Percentiles rank a stretch among this genome's conserved stretches.
phyloP scores from a whole-genome alignment of 2,329 filamentous ascomycete species.

The Penicillium sp. region DNA sequence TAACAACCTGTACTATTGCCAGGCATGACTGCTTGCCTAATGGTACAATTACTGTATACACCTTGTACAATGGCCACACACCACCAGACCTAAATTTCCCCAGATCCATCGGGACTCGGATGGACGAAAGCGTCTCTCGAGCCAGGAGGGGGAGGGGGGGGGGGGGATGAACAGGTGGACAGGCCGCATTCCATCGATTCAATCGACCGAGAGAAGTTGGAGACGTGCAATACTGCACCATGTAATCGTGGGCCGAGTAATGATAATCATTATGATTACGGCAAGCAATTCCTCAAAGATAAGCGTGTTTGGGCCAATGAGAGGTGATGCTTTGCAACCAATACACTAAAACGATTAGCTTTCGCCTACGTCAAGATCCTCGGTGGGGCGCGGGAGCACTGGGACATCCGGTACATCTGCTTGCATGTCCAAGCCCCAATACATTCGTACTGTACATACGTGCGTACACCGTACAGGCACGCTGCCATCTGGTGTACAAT shows the following conservation, averaged over 20 bases:
- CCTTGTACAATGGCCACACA: not conserved
- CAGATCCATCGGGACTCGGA: not conserved
- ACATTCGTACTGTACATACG: too few relatives aligned
- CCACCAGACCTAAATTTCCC: not conserved
- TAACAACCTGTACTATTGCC: too few relatives aligned
- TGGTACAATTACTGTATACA: not conserved
- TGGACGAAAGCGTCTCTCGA: slow-evolving; percentile 9
- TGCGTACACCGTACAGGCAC: too few relatives aligned
- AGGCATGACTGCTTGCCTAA: too few relatives aligned
- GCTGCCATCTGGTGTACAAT: too few relatives aligned
- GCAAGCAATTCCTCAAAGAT: slow-evolving; percentile 23
- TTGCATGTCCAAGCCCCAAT: too few relatives aligned
- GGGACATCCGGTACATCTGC: too few relatives aligned
- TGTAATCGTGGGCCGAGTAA: slow-evolving; percentile 12
- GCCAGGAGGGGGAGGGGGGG: not conserved
- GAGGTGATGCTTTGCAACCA: slow-evolving; percentile 22
- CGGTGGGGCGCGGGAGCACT: slow-evolving; percentile 1
- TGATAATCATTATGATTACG: slow-evolving; percentile 22
- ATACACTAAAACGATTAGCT: slow-evolving; percentile 29
- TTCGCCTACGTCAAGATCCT: slow-evolving; percentile 34
- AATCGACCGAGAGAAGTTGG: too few relatives aligned
- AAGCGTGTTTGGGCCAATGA: slow-evolving; percentile 30
- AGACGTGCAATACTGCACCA: too few relatives aligned
- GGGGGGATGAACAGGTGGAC: slow-evolving; percentile 5
- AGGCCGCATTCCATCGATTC: slow-evolving; percentile 6